Conservation (phyloP, 805 yeast species). For the Yamadazyma laniorum region DNA sequence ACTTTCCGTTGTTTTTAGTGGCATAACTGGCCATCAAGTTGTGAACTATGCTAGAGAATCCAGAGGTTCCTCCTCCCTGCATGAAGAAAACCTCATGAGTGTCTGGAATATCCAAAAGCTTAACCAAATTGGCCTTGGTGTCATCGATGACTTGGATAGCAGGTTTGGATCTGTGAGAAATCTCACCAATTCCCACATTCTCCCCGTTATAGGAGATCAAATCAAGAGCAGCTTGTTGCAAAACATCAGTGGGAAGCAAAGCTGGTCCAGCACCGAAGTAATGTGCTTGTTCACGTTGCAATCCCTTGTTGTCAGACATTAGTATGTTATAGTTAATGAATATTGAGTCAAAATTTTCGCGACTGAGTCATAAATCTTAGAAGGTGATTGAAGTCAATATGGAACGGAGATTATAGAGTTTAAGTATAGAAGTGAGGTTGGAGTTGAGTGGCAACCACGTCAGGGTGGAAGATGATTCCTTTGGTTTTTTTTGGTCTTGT, state of each 20-base stretch:
- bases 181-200: constrained; percentile 92
- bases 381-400: too few species aligned
- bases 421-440: too few species aligned
- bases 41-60: constrained; percentile 84
- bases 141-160: constrained; percentile 76
- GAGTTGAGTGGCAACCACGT: too few species aligned
- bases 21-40: constrained; percentile 77
- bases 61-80: constrained; percentile 98
- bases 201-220: constrained; percentile 64
- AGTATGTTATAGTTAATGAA: not conserved
- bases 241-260: constrained; percentile 74
- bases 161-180: constrained; percentile 88
- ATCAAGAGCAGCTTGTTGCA: constrained; percentile 86
- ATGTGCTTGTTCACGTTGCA: constrained; percentile 67
- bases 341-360: constrained; percentile 3
- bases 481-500: too few species aligned
- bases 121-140: constrained; percentile 64
- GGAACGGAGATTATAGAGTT: too few species aligned
- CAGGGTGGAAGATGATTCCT: too few species aligned
- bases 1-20: constrained; percentile 60
- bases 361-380: constrained; percentile 9
- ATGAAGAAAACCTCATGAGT: constrained; percentile 91
- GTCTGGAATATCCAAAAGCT: constrained; percentile 76
- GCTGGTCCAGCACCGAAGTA: constrained; percentile 99
- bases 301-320: constrained; percentile 6